Evolutionary conservation across 495 filamentous ascomycete species (phyloP).

Genomic region (Trichoderma virens): DNA sequence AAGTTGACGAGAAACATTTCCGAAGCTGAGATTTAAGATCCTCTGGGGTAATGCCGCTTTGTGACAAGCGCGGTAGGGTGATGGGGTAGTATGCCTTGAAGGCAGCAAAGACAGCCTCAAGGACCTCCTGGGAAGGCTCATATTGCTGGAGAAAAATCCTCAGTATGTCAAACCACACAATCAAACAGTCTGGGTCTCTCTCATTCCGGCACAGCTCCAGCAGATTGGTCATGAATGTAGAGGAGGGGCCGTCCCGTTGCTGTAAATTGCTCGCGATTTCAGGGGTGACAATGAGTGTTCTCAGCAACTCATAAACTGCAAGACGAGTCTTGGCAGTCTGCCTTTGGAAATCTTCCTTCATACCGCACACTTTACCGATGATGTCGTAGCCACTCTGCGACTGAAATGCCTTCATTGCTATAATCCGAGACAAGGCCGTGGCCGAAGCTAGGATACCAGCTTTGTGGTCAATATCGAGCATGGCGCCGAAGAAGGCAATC

Average conservation of each 20-base stretch:
- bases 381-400: conserved; percentile 33
- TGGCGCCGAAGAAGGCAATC: conserved; percentile 40
- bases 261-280: conserved; percentile 32
- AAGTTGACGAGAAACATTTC: conserved; percentile 38
- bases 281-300: conserved; percentile 27
- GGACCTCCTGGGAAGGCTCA: conserved; percentile 31
- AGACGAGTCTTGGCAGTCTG: conserved; percentile 38
- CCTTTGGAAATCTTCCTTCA: conserved; percentile 40
- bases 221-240: conserved; percentile 32
- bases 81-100: conserved; percentile 49
- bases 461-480: conserved; percentile 44
- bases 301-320: conserved; percentile 40
- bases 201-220: conserved; percentile 38
- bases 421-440: conserved; percentile 36
- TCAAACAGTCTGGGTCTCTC: conserved; percentile 41
- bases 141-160: conserved; percentile 30
- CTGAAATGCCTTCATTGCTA: conserved; percentile 38
- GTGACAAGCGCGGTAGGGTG: conserved; percentile 31
- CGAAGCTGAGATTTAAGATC: conserved; percentile 40
- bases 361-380: conserved; percentile 31
- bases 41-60: conserved; percentile 38
- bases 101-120: conserved; percentile 36
- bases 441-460: conserved; percentile 40
- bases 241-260: conserved; percentile 29
- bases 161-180: conserved; percentile 40